Evolutionary conservation across 148 eudicot genomes (phyloP), one percentile per base, ranked within the genome.

Genomic region (Rheum nobile): DNA sequence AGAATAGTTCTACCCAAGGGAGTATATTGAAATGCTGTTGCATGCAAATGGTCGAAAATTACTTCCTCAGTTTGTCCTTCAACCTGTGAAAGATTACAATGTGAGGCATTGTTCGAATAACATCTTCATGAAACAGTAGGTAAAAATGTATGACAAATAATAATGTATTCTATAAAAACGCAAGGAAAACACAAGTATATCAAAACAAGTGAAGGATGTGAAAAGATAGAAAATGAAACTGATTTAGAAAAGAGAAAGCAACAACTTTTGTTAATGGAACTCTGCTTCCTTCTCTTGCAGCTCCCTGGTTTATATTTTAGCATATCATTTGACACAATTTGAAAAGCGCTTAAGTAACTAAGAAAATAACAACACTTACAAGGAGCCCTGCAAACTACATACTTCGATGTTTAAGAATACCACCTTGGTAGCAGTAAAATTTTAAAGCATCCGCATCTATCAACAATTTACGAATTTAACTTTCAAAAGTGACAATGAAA

Each of bases 1-100:
- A 93, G 95, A 82, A 93, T 91, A 31, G 97, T 93, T 80, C 98
- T 85, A 21, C 92, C 98, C 71, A 93, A 78, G 46, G 97, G 98
- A 26, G 95, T 86, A 72, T 89, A 81, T 71, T 93, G 98, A 80
- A 91, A 91, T n/a, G 98, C 98, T 72, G 98, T 93, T 57, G 98
- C 94, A 79, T 93, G 98, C 77, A 93, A 77, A 80, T 93, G 98
- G 75, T 93, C 97, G 35, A 93, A 93, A 55, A 93, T 81, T 59
- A 93, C 98, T 85, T 93, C 98, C 81, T 91, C 97, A 0, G 84
- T 89, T 81, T 91, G 92, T 21, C 89, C 91, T 84, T 86, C 91
- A 50, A 91, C 97, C 98, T 93, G 68, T 24, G 75, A 28, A 29
- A 61, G 26, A 28, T 28, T 61, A 12, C 16, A 26, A 61, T 61